Evolutionary conservation across 2,329 filamentous ascomycete genomes (phyloP), one percentile per base, ranked within the genome.

Genomic region (Escovopsis sp.): DNA sequence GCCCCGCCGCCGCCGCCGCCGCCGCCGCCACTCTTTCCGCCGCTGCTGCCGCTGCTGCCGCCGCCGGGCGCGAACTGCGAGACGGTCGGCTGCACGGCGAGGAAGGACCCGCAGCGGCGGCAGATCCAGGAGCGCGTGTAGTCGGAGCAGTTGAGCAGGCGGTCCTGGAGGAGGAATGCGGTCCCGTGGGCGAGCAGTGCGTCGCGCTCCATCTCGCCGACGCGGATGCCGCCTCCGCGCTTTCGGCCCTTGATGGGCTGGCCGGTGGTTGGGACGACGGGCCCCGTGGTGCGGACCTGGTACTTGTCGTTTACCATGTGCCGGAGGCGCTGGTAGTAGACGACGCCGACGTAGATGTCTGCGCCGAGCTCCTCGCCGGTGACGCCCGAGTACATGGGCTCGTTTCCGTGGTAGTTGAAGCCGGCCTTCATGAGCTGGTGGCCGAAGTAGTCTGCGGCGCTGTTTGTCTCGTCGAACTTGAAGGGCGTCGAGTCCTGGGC

Each of bases 291-390:
- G 62, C 91, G 80, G 43, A 96, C 91, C 63, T 98, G 91, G 71
- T 84, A 98, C 65, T 98, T 98, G 65, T 98, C 91, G 74, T 95
- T 96, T 43, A 98, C 91, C 91, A 98, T 98, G 79, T 98, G 91
- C 60, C 91, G 75, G 46, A 98, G 74, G 61, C 91, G 81, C 65
- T 98, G 91, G 71, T 98, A 98, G 71, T 96, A 96, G 46, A 98
- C 91, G 10, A 95, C 80, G 37, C 91, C 91, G 45, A 96, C 77
- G 66, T 94, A 98, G 56, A 98, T 96, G 58, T 98, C 91, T 7
- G 87, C 89, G 15, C 80, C 79, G 34, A 98, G 79, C 62, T 96
- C 89, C 59, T 94, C 79, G 47, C 91, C 91, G 0, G 91, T 98
- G 59, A 96, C 89, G 35, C 91, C 91, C 35, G 83, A 91, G 70